These are phyloP conservation scores for Zygotorulaspora chibaensis DNA, from an alignment of 805 yeast species.

Conservation along the genomic window DNA sequence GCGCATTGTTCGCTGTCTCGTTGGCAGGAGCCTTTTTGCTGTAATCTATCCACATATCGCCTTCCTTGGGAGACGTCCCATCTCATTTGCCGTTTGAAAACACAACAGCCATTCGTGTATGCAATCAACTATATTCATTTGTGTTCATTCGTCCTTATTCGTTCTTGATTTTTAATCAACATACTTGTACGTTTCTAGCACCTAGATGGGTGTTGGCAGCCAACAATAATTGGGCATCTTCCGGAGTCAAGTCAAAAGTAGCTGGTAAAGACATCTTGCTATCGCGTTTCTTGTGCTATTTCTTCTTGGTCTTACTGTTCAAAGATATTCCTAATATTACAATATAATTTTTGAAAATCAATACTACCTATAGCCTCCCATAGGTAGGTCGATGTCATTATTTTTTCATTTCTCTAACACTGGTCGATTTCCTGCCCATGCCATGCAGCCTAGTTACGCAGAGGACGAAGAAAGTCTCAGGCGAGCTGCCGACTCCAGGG, in stretches of 20 bases:
- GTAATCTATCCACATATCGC: background rate
- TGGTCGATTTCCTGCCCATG: background rate
- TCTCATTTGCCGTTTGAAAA: no score
- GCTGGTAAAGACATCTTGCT: slow-evolving; percentile 75
- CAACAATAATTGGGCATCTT: slow-evolving; percentile 97
- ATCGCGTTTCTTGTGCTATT: slow-evolving; percentile 26
- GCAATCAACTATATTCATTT: background rate
- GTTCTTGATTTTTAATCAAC: slow-evolving; percentile 34
- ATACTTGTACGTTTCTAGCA: slow-evolving; percentile 98
- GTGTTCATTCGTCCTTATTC: background rate
- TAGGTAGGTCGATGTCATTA: slow-evolving; percentile 5
- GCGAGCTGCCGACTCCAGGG: no score
- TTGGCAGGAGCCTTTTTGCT: background rate
- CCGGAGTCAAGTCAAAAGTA: slow-evolving; percentile 89
- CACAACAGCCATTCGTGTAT: no score
- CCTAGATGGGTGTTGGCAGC: slow-evolving; percentile 99
- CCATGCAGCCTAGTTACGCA: no score
- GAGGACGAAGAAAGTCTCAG: no score
- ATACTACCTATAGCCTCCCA: slow-evolving; percentile 4
- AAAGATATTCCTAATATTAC: slow-evolving; percentile 5
- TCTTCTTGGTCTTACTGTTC: slow-evolving; percentile 19
- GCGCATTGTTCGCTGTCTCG: background rate
- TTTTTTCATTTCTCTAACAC: slow-evolving; percentile 3
- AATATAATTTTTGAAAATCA: slow-evolving; percentile 2
- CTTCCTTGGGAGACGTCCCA: background rate